A percentile compares a stretch with the other conserved stretches of the same genome.
Evolutionary conservation across 2,329 filamentous ascomycete genomes (phyloP).

Genomic region (Ophiostoma novo-ulmi): DNA sequence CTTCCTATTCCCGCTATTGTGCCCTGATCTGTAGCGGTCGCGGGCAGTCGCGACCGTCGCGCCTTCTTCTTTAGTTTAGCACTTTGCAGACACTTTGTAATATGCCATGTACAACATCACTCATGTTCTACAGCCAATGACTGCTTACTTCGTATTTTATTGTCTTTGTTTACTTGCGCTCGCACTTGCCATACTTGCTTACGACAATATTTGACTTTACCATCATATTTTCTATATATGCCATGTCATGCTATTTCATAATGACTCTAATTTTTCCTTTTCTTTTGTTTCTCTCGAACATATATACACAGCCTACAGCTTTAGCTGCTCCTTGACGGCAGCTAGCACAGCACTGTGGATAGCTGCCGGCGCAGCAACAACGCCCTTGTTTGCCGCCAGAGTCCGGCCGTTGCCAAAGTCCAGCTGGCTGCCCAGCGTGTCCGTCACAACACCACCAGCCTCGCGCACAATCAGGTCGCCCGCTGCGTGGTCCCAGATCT

Average conservation of each 20-base stretch:
- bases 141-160: background rate
- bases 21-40: conserved; percentile 9
- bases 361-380: conserved; percentile 76
- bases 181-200: too few species aligned
- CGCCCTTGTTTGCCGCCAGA: conserved; percentile 83
- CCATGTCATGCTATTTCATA: background rate
- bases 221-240: background rate
- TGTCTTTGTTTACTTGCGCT: too few species aligned
- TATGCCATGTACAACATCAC: background rate
- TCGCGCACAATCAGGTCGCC: conserved; percentile 92
- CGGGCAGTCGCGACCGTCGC: conserved; percentile 5
- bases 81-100: background rate
- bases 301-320: conserved; percentile 20
- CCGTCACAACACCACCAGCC: conserved; percentile 86
- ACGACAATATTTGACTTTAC: too few species aligned
- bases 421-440: conserved; percentile 75
- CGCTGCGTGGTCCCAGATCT: conserved; percentile 99
- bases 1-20: background rate
- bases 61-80: background rate
- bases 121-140: background rate
- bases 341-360: conserved; percentile 72
- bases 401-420: conserved; percentile 86
- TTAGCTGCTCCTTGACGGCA: conserved; percentile 75
- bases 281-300: too few species aligned
- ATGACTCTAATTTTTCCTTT: background rate